Conservation (phyloP, 371 early-diverging fungal species). For the Neoconidiobolus thromboides region DNA sequence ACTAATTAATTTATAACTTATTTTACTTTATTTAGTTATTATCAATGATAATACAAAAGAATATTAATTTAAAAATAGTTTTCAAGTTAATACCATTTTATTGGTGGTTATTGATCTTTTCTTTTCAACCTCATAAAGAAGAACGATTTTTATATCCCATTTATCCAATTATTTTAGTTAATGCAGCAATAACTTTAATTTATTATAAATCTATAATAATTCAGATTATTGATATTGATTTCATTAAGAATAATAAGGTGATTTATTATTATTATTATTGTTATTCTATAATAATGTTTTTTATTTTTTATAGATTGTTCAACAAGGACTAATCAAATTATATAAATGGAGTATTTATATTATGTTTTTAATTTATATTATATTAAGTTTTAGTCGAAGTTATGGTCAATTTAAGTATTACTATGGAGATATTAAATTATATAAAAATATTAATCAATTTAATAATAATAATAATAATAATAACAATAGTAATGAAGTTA, state of each 20-base stretch:
- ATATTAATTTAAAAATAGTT: neutral
- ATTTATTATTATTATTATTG: neutral
- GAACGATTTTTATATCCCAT: conserved; percentile 87
- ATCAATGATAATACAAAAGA: no score
- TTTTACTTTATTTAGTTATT: neutral
- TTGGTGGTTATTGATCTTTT: conserved; percentile 58
- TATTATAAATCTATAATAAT: conserved; percentile 15
- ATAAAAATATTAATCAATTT: conserved; percentile 6
- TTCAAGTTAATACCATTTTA: conserved; percentile 47
- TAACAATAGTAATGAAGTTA: conserved; percentile 11
- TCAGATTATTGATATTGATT: conserved; percentile 7
- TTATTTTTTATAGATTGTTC: neutral
- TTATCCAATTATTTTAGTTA: conserved; percentile 70
- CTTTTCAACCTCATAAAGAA: conserved; percentile 84
- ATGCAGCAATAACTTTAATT: conserved; percentile 46
- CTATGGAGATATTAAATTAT: conserved; percentile 10
- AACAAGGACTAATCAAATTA: neutral
- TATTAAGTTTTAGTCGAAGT: conserved; percentile 13
- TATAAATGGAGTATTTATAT: neutral
- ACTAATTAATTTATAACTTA: neutral
- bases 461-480: neutral
- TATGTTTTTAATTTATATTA: conserved; percentile 9
- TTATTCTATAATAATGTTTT: no score
- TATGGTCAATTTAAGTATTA: conserved; percentile 15
- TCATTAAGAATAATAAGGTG: neutral